A percentile compares a stretch with the other conserved stretches of the same genome.
phyloP scores from a whole-genome alignment of 495 filamentous ascomycete species.

The Trichoderma reesei region DNA sequence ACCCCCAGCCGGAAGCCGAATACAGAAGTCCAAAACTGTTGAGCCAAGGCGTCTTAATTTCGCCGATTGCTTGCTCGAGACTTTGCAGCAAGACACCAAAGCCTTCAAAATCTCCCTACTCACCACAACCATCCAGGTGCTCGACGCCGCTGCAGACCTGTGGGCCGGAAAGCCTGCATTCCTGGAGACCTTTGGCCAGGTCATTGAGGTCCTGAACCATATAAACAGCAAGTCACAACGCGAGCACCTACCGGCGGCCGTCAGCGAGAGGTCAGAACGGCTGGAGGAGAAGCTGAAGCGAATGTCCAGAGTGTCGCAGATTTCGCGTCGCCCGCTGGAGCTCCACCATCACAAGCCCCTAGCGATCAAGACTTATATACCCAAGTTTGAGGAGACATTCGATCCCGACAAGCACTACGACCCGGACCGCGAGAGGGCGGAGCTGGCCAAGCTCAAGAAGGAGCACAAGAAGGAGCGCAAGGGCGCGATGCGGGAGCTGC shows the following conservation, averaged over 20 bases:
- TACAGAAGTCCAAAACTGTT: conserved; percentile 26
- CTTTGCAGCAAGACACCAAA: conserved; percentile 28
- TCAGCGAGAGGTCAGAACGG: conserved; percentile 28
- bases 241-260: conserved; percentile 34
- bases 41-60: conserved; percentile 33
- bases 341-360: conserved; percentile 85
- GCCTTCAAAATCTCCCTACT: conserved; percentile 47
- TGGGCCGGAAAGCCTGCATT: conserved; percentile 64
- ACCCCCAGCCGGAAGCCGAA: conserved; percentile 43
- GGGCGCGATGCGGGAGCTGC: conserved; percentile 84
- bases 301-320: conserved; percentile 46
- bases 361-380: conserved; percentile 77
- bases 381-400: conserved; percentile 95
- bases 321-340: conserved; percentile 63
- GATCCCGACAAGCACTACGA: conserved; percentile 95
- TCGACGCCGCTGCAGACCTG: conserved; percentile 49
- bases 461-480: conserved; percentile 94
- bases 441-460: conserved; percentile 64
- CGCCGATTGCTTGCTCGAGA: conserved; percentile 41
- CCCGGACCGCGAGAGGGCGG: conserved; percentile 77
- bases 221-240: conserved; percentile 40
- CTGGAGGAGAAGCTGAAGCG: conserved; percentile 35
- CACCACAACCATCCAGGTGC: conserved; percentile 44
- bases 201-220: conserved; percentile 43
- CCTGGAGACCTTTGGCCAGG: conserved; percentile 59